Base-by-base conservation (phyloP, 2,329 filamentous ascomycete genomes). In the Thelonectria blattea region DNA sequence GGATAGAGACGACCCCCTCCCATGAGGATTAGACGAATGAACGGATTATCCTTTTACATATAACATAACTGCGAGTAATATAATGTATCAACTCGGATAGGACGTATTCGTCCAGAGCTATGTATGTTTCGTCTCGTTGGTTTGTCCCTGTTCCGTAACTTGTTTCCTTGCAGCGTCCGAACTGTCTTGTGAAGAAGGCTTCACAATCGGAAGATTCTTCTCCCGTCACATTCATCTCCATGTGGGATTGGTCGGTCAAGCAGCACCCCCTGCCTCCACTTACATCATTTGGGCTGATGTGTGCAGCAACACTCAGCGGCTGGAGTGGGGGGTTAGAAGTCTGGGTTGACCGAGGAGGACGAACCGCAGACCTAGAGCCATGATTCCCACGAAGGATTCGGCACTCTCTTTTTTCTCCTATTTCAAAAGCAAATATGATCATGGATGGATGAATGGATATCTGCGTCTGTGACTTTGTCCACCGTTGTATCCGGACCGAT, bases 11-110 rank as follows among this genome's bases (percentile, higher is more conserved):
- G 63, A 60, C 47, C 62, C 60, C 60, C 55, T 63, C 65, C 55
- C 63, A 56, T 63, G 61, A 65, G 58, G 61, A 68, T 68, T 68
- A 71, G 67, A 71, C 61, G 63, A 69, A 70, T 68, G 68, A 70
- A 71, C 55, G 66, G 60, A 64, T 63, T 63, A 61, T 65, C 67
- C 60, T 52, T 65, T 60, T 63, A 69, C 64, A 68, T 65, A 60
- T 57, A 68, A 39, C 43, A 30, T 22, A 42, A n/a, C 17, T 43
- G 45, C 45, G 50, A 43, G 30, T 59, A 55, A 54, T 45, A 27
- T 43, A 37, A 49, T 54, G 30, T 42, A 52, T 30, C n/a, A 34
- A 17, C 34, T 54, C 37, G 17, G 52, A 56, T 5, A 52, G 15
- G 7, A 49, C 45, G 49, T 32, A 22, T 32, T 45, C 14, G 11